A percentile compares a stretch with the other conserved stretches of the same genome.
Evolutionary conservation across 192 early-diverging fungal genomes (phyloP).

Genomic region (Coemansia sp.): DNA sequence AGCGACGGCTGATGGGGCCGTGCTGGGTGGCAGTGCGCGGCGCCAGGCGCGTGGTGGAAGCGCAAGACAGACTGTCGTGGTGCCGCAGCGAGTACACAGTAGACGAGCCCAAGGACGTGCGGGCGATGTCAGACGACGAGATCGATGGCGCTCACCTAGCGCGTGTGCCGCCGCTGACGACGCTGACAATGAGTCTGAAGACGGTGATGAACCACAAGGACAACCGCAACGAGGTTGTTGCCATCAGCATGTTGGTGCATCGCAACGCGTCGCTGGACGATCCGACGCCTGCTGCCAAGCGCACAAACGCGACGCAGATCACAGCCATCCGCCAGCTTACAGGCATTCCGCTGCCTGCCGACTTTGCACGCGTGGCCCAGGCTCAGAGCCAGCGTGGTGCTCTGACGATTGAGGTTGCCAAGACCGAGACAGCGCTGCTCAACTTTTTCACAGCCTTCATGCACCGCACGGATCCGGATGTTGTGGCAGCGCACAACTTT

Average conservation of each 20-base stretch:
- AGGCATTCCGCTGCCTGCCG: conserved; percentile 73
- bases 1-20: conserved; percentile 95
- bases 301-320: conserved; percentile 54
- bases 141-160: conserved; percentile 41
- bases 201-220: conserved; percentile 80
- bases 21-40: conserved; percentile 82
- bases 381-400: conserved; percentile 23
- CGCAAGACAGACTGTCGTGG: conserved; percentile 74
- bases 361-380: conserved; percentile 68
- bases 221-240: conserved; percentile 88
- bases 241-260: conserved; percentile 74
- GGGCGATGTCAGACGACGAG: conserved; percentile 59
- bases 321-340: conserved; percentile 73
- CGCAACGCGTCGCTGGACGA: conserved; percentile 65
- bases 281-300: conserved; percentile 48
- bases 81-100: conserved; percentile 75
- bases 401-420: conserved; percentile 60
- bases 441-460: conserved; percentile 75
- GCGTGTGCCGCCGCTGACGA: conserved; percentile 72
- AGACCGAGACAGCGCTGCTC: conserved; percentile 76
- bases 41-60: conserved; percentile 35
- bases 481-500: conserved; percentile 96
- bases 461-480: conserved; percentile 81
- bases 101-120: conserved; percentile 69
- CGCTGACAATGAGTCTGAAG: conserved; percentile 84